Evolutionary conservation across 768 basidiomycete species (phyloP), one percentile per base, ranked within the genome.

Genomic region (Phlebiopsis flavidoalba): DNA sequence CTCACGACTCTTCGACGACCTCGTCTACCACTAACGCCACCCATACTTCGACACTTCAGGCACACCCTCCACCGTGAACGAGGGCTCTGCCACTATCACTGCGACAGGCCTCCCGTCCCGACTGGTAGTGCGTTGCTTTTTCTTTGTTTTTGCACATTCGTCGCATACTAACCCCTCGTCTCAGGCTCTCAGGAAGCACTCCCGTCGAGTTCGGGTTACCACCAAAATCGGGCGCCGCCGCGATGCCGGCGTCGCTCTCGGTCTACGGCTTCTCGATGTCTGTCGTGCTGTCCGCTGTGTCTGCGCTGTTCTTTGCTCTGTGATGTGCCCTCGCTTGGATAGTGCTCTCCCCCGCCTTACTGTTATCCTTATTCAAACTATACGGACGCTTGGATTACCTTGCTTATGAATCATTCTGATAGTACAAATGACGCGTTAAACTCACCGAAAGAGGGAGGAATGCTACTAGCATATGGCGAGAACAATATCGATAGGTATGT

Each of bases 21-120:
- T 36, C 17, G 31, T 31, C 58, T 31, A 19, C 31, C 43, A 56
- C 54, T 40, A 37, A 56, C 14, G 57, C 61, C 26, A 22, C 60
- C 43, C 12, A 19, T 3, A 14, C 22, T 51, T 36, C 52, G 2
- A 33, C 50, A 47, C 60, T 21, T 47, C 60, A 67, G 66, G 68
- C 56, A 56, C 66, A 8, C 64, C 65, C 8, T 53, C 66, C 17
- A 57, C 57, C 19, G 60, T 57, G 14, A 55, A 62, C 17, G 12
- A 43, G 3, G 53, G 63, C 54, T 49, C 65, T 43, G 67, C 65
- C 10, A 67, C 66, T 4, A 36, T 67, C 58, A 59, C 64, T 3
- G 48, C 40, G 10, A 62, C 61, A n/a, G 62, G 62, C 40, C 50
- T 62, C 43, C 65, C 70, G 19, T 67, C 8, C 68, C 70, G n/a